Conservation (phyloP, 2,329 filamentous ascomycete genomes). For the Alternaria consortialis region DNA sequence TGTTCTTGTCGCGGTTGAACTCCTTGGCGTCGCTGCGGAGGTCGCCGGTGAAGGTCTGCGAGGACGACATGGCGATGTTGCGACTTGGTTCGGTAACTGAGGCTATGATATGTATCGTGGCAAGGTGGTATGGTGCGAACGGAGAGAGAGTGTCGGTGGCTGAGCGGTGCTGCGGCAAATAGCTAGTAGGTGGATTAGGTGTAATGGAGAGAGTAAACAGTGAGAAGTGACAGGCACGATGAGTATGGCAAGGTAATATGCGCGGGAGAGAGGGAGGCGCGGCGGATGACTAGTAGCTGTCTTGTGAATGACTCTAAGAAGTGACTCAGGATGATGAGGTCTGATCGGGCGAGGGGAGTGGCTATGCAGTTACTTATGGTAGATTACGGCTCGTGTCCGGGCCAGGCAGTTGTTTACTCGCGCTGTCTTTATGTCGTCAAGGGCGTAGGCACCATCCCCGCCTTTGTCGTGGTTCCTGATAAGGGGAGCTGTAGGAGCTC, state of each 20-base stretch:
- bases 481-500: conserved; percentile 35
- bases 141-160: not conserved
- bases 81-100: conserved; percentile 15
- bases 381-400: conserved; percentile 27
- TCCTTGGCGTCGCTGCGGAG: conserved; percentile 64
- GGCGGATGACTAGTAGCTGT: conserved; percentile 44
- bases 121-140: not conserved
- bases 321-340: conserved; percentile 44
- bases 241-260: conserved; percentile 36
- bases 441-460: conserved; percentile 37
- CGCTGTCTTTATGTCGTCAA: conserved; percentile 39
- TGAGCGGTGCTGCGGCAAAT: conserved; percentile 6
- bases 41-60: conserved; percentile 61
- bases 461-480: conserved; percentile 37
- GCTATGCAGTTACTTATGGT: conserved; percentile 38
- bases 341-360: conserved; percentile 32
- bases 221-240: conserved; percentile 16
- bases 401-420: conserved; percentile 28
- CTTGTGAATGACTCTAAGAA: conserved; percentile 45
- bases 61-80: conserved; percentile 53
- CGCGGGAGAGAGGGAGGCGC: conserved; percentile 34
- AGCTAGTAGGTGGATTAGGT: conserved; percentile 29
- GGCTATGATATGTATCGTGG: conserved; percentile 1
- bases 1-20: conserved; percentile 60
- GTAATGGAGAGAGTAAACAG: conserved; percentile 18